A percentile compares a stretch with the other conserved stretches of the same genome.
Conservation (phyloP, 345 rosid genomes). For the Toxicodendron radicans region DNA sequence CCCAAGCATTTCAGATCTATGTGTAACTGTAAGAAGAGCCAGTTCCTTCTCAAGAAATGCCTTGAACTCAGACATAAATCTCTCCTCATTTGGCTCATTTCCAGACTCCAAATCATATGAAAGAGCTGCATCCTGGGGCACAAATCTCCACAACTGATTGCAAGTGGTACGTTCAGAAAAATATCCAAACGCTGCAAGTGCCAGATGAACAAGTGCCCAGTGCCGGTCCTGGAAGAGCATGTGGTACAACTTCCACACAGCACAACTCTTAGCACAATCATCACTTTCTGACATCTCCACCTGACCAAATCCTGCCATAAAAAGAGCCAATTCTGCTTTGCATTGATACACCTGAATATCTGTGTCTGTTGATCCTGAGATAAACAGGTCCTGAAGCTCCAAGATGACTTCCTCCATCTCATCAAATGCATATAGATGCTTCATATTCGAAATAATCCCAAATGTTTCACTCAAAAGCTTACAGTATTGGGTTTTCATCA, state of each 20-base stretch:
- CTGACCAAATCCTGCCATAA: slow-evolving; percentile 66
- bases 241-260: slow-evolving; percentile 78
- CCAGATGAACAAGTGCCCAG: slow-evolving; percentile 80
- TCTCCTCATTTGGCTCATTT: slow-evolving; percentile 56
- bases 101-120: slow-evolving; percentile 62
- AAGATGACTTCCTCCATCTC: slow-evolving; percentile 63
- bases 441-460: slow-evolving; percentile 49
- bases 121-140: slow-evolving; percentile 81
- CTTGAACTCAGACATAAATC: slow-evolving; percentile 79
- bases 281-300: slow-evolving; percentile 60
- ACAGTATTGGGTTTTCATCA: slow-evolving; percentile 28
- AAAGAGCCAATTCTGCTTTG: slow-evolving; percentile 67
- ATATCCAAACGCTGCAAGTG: slow-evolving; percentile 72
- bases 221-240: slow-evolving; percentile 72
- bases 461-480: slow-evolving; percentile 59
- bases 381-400: slow-evolving; percentile 67
- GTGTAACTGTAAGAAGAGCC: slow-evolving; percentile 41
- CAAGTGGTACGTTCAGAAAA: slow-evolving; percentile 82
- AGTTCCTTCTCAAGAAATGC: slow-evolving; percentile 79
- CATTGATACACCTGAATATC: slow-evolving; percentile 42
- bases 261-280: slow-evolving; percentile 58
- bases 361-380: slow-evolving; percentile 40
- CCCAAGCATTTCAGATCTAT: slow-evolving; percentile 48
- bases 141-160: slow-evolving; percentile 83
- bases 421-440: slow-evolving; percentile 48